Base-by-base conservation (phyloP, 306 rosid species). In the Datisca glomerata region DNA sequence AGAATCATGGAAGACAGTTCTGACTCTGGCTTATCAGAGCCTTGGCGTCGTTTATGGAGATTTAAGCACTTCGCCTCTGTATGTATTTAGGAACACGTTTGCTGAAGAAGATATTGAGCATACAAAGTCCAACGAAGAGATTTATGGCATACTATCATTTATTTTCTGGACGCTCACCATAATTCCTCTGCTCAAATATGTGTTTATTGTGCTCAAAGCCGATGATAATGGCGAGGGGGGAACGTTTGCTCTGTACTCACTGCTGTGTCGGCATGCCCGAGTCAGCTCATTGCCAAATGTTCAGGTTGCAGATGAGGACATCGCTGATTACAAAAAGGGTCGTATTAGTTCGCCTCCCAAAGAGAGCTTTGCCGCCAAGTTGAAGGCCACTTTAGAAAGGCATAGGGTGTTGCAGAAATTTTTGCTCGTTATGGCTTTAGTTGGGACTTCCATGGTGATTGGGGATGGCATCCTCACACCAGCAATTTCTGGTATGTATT, bases 211-310 rank as follows among this genome's bases (percentile, higher is more conserved):
- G 32, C 73, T 89, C 7, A 81, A 56, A 57, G 98, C 95, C 10
- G 74, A 89, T 43, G 98, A 89, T 42, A 89, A 89, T 75, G 95
- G 95, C 15, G 98, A 89, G 56, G 98, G 98, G 50, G 98, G 98
- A 46, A 89, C 95, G 14, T 89, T 89, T 61, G 98, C 98, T 8
- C 49, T 89, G 51, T 89, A 89, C 59, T 84, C 98, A 15, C 56
- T 84, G 67, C 61, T 89, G 32, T 89, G 98, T 63, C 68, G 98
- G 34, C 81, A 84, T 46, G 95, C 92, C 38, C 47, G 80, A 47
- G 74, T 89, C 22, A 70, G 78, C 49, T 72, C 80, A 7, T 43
- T 89, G 27, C 95, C 94, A 12, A 84, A 80, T 61, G 51, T 63
- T 45, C 98, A 89, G 58, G 14, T 56, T 19, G 86, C 79, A 0